Conservation (phyloP, 1,284 basidiomycete genomes). For the Moesziomyces sp. region DNA sequence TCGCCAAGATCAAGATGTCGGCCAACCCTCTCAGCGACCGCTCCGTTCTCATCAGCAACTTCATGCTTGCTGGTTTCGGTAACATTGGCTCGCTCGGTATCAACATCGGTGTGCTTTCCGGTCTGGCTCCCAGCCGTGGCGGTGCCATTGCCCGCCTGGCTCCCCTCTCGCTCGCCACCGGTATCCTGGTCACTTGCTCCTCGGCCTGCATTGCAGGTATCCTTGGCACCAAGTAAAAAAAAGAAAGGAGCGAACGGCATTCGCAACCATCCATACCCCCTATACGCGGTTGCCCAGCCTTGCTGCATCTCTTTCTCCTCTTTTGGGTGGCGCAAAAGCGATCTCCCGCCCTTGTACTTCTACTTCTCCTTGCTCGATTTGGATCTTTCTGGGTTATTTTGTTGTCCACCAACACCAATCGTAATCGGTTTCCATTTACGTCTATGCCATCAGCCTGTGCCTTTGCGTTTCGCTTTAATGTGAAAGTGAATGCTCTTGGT, state of each 20-base stretch:
- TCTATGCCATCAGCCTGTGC: not conserved
- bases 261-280: constrained; percentile 21
- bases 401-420: constrained; percentile 4
- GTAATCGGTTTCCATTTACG: constrained; percentile 13
- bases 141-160: constrained; percentile 79
- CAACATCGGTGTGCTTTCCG: constrained; percentile 86
- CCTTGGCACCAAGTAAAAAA: constrained; percentile 50
- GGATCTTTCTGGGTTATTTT: constrained; percentile 28
- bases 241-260: not conserved
- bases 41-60: constrained; percentile 79
- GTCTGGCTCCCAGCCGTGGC: constrained; percentile 80
- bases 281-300: constrained; percentile 3
- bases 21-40: constrained; percentile 76
- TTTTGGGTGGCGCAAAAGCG: not conserved
- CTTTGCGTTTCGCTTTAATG: too few relatives aligned
- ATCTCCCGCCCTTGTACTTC: constrained; percentile 6
- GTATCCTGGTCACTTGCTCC: constrained; percentile 68
- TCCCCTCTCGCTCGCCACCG: constrained; percentile 72
- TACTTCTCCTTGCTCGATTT: constrained; percentile 18
- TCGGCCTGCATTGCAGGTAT: constrained; percentile 69
- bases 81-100: constrained; percentile 83
- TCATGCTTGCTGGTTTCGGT: constrained; percentile 88
- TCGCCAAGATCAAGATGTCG: constrained; percentile 42
- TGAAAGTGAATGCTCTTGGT: not conserved
- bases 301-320: not conserved